phyloP scores from a whole-genome alignment of 2,329 filamentous ascomycete species.

The Tolypocladium cylindrosporum region DNA sequence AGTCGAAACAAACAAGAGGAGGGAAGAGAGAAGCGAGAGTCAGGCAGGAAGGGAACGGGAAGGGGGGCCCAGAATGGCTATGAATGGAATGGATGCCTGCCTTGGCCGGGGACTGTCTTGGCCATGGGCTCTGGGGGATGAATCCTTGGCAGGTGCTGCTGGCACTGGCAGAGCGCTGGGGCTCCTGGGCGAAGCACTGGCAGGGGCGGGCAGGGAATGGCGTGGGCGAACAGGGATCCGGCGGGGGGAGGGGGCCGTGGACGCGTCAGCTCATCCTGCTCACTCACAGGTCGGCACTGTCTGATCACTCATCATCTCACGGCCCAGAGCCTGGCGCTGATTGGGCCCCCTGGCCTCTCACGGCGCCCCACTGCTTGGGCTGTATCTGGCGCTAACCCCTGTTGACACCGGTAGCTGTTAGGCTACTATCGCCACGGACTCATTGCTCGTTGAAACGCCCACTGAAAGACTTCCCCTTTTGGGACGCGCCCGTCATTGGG shows the following conservation, averaged over 20 bases:
- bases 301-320: background rate
- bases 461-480: background rate
- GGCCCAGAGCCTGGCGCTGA: background rate
- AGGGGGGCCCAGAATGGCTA: constrained; percentile 19
- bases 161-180: background rate
- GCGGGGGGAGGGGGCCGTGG: constrained; percentile 10
- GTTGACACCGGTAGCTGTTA: background rate
- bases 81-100: constrained; percentile 22
- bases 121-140: constrained; percentile 4
- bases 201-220: constrained; percentile 2
- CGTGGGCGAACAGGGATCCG: constrained; percentile 8
- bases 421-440: background rate
- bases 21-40: constrained; percentile 8
- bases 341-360: background rate
- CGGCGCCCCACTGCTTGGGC: background rate
- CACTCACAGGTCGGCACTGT: background rate
- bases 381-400: background rate
- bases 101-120: constrained; percentile 1
- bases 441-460: background rate
- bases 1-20: constrained; percentile 7
- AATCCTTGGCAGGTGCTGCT: background rate
- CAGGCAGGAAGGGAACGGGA: constrained; percentile 16
- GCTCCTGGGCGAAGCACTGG: background rate
- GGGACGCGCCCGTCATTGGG: background rate
- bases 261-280: constrained; percentile 16